These are phyloP conservation scores for Rhododendron mucronatum DNA, from an alignment of 148 eudicot genomes.

Conservation along the genomic window DNA sequence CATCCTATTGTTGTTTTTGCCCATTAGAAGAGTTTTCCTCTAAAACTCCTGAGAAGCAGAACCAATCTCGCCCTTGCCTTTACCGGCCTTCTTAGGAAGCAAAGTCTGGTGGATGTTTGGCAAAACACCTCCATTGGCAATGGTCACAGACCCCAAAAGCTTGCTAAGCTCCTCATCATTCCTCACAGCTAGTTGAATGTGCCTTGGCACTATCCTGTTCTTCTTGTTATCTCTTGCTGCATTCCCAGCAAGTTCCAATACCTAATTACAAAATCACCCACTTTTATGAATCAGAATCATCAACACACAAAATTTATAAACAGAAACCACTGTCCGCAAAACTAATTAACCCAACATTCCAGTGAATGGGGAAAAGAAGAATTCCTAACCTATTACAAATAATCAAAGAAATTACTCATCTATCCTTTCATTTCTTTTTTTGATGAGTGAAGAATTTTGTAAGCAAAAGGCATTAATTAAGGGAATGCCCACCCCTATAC, in stretches of 20 bases:
- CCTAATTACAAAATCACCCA: slow-evolving; percentile 5
- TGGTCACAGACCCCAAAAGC: slow-evolving; percentile 31
- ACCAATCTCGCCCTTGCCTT: slow-evolving; percentile 24
- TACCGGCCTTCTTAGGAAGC: slow-evolving; percentile 30
- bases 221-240: slow-evolving; percentile 38
- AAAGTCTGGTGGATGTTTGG: slow-evolving; percentile 27
- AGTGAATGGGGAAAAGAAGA: background rate
- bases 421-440: too few relatives aligned
- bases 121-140: slow-evolving; percentile 30
- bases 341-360: background rate
- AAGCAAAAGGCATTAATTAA: too few relatives aligned
- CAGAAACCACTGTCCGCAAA: background rate
- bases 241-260: slow-evolving; percentile 34
- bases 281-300: background rate
- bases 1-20: background rate
- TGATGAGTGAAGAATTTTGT: too few relatives aligned
- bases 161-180: slow-evolving; percentile 34
- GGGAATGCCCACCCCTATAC: background rate
- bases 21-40: background rate
- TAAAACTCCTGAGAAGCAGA: slow-evolving; percentile 38
- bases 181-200: slow-evolving; percentile 35
- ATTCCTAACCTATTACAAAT: background rate
- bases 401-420: background rate
- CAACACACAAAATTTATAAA: background rate
- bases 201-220: slow-evolving; percentile 31